phyloP scores from a whole-genome alignment of 1,284 basidiomycete species.

The Trichosporon sp. region DNA sequence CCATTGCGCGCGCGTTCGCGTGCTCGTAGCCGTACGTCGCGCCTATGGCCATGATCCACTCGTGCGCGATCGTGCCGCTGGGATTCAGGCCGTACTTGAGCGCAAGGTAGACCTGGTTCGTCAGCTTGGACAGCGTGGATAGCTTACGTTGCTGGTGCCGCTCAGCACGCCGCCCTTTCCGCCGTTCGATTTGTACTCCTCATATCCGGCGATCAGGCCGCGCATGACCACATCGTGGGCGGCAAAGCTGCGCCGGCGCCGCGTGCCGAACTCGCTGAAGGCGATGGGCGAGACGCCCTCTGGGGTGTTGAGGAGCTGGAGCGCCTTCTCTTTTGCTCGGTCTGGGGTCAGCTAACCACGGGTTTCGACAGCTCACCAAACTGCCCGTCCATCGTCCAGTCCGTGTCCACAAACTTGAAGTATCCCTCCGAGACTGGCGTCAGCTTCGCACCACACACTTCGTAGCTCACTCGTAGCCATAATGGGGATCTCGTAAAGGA shows the following conservation, averaged over 20 bases:
- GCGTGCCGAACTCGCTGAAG: constrained; percentile 91
- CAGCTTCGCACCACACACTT: background rate
- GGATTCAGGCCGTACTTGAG: constrained; percentile 63
- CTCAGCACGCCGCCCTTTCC: constrained; percentile 55
- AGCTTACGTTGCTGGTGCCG: constrained; percentile 79
- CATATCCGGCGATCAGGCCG: constrained; percentile 61
- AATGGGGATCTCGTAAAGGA: constrained; percentile 92
- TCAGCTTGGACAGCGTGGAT: background rate
- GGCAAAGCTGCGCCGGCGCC: constrained; percentile 72
- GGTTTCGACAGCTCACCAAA: constrained; percentile 48
- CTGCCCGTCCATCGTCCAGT: constrained; percentile 81
- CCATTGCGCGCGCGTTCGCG: constrained; percentile 66
- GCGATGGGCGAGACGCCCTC: constrained; percentile 55
- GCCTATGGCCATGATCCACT: constrained; percentile 93
- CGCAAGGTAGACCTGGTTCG: constrained; percentile 68
- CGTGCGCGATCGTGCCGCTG: constrained; percentile 83
- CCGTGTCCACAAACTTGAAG: constrained; percentile 59
- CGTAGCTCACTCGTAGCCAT: constrained; percentile 72
- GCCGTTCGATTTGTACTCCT: constrained; percentile 50
- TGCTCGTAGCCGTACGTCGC: constrained; percentile 73
- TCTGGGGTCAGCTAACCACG: constrained; percentile 43
- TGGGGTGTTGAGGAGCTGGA: constrained; percentile 55
- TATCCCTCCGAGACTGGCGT: constrained; percentile 49
- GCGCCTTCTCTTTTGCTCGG: constrained; percentile 65
- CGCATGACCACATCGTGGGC: constrained; percentile 74